Evolutionary conservation across 768 basidiomycete species (phyloP).

Genomic region (Hericium coralloides): DNA sequence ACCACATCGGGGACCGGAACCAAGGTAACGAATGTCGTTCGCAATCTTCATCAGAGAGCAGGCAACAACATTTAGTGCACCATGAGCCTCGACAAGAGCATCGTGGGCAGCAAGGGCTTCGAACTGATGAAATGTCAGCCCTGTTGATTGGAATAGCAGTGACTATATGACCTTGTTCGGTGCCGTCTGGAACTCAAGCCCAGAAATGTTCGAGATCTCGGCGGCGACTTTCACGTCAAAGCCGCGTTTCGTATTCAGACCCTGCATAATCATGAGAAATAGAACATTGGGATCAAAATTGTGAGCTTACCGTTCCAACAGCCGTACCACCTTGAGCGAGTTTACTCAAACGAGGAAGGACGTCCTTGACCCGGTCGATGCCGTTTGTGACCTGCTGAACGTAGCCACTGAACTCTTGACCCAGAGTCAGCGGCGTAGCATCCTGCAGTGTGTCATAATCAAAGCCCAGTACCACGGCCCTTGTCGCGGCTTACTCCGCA

Average conservation of each 20-base stretch:
- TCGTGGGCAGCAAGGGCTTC: slow-evolving; percentile 98
- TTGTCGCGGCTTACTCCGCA: slow-evolving; percentile 12
- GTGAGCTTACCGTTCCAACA: slow-evolving; percentile 78
- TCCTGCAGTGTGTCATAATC: slow-evolving; percentile 40
- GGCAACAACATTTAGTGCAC: slow-evolving; percentile 93
- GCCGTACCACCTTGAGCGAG: slow-evolving; percentile 98
- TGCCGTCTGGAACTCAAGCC: slow-evolving; percentile 87
- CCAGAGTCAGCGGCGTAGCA: slow-evolving; percentile 93
- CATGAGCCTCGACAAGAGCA: slow-evolving; percentile 94
- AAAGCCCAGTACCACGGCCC: too few relatives aligned
- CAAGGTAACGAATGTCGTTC: slow-evolving; percentile 97
- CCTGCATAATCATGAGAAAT: slow-evolving; percentile 37
- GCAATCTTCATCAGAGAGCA: slow-evolving; percentile 99
- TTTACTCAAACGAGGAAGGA: slow-evolving; percentile 76
- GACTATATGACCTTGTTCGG: slow-evolving; percentile 77
- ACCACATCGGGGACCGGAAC: slow-evolving; percentile 95
- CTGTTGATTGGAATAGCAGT: background rate
- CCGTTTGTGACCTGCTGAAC: slow-evolving; percentile 91
- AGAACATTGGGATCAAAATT: background rate
- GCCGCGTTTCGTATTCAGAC: slow-evolving; percentile 92
- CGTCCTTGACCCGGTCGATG: slow-evolving; percentile 73
- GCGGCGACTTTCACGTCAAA: slow-evolving; percentile 92
- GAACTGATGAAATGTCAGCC: slow-evolving; percentile 46
- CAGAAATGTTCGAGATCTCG: slow-evolving; percentile 87
- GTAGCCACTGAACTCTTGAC: slow-evolving; percentile 98